Base-by-base conservation (phyloP, 2,329 filamentous ascomycete species). In the Exophiala sideris region DNA sequence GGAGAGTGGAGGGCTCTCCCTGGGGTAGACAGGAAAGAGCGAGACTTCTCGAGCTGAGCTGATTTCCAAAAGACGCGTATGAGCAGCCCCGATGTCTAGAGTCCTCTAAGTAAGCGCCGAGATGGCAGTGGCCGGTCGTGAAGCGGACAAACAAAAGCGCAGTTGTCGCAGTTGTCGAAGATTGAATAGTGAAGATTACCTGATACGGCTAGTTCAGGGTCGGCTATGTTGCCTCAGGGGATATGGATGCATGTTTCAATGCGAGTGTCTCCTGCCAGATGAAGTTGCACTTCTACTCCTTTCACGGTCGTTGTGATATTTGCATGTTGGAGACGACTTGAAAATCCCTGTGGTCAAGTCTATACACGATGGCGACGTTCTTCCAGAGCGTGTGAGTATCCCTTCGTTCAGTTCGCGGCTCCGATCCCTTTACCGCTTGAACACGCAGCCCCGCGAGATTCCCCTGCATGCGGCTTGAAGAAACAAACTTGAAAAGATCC, bases 351-450 rank as follows among this genome's bases (percentile, higher is more conserved):
- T 34, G 29, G 3, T 18, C 45, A 20, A 18, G 11, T 50, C 35
- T 29, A 40, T 48, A 51, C 54, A 70, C 52, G 49, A 77, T 77
- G 75, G 71, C 74, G 47, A 75, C 71, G 45, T 77, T 77, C 63
- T 76, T 77, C 49, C 74, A 76, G 65, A 76, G 73, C 61, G 74
- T 77, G 75, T 77, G 75, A 54, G 62, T 62, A 29, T 24, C 20
- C 11, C 21, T 18, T 44, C 5, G 3, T 35, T 12, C 16, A 48
- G 34, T 54, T 29, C 42, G 10, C 38, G 35, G 44, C 35, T 36
- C 38, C 50, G 46, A 44, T 16, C 33, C 29, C 40, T 24, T 50
- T 29, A 50, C 34, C 21, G 33, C 45, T 48, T 42, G 12, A 40
- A 21, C 11, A 21, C 44, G 20, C 35, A 34, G 11, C n/a, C 42